Conservation (phyloP, 169 alveolate genomes). For the Perkinsus chesapeaki region DNA sequence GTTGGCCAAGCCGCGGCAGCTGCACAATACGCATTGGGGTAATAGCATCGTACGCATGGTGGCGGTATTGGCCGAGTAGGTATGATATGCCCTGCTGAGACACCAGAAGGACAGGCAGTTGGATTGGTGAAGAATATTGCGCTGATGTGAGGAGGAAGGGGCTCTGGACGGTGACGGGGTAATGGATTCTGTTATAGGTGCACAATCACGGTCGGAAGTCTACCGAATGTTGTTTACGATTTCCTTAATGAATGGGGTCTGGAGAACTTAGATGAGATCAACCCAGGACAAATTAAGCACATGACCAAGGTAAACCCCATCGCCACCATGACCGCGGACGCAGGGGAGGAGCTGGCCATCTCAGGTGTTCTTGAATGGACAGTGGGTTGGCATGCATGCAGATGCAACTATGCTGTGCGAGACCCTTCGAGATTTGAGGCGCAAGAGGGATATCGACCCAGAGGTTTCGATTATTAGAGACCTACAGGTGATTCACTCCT, state of each 20-base stretch:
- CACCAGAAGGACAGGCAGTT: constrained; percentile 99
- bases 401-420: constrained; percentile 81
- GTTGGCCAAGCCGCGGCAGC: constrained; percentile 98
- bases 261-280: constrained; percentile 33
- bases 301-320: constrained; percentile 45
- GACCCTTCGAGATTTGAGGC: constrained; percentile 72
- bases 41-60: not conserved
- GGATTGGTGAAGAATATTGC: constrained; percentile 99
- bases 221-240: constrained; percentile 37
- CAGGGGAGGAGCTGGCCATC: constrained; percentile 3
- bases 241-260: constrained; percentile 67
- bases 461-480: constrained; percentile 94
- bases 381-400: constrained; percentile 82
- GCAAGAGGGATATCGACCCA: constrained; percentile 81
- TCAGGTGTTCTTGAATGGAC: constrained; percentile 70
- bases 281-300: constrained; percentile 52
- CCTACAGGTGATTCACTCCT: constrained; percentile 42
- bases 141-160: constrained; percentile 69
- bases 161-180: not conserved
- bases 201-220: constrained; percentile 86
- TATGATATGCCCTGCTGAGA: constrained; percentile 99
- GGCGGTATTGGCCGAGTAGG: not conserved
- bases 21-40: constrained; percentile 99
- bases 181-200: constrained; percentile 32
- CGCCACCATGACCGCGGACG: too few species aligned